Conservation (phyloP, 2,329 filamentous ascomycete species). For the Pseudocercospora macadamiae region DNA sequence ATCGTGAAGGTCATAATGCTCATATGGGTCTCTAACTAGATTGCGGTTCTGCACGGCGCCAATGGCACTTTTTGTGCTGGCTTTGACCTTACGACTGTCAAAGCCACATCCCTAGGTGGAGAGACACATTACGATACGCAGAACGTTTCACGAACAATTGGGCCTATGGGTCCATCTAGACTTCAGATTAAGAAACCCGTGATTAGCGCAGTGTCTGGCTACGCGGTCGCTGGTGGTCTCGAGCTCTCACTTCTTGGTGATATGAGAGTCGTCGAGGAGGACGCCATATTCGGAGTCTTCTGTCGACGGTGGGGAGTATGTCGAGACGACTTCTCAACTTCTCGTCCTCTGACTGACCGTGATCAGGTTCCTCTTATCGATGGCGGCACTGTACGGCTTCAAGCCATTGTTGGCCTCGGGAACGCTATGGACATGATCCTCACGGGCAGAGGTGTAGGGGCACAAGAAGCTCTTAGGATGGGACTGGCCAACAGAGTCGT, state of each 20-base stretch:
- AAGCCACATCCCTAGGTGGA: slow-evolving; percentile 1
- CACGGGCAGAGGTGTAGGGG: slow-evolving; percentile 54
- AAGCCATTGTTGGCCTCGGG: slow-evolving; percentile 56
- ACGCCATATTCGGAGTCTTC: slow-evolving; percentile 60
- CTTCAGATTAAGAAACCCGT: slow-evolving; percentile 56
- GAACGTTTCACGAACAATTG: slow-evolving; percentile 44
- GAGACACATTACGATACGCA: slow-evolving; percentile 29
- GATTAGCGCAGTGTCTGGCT: slow-evolving; percentile 55
- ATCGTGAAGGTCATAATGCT: too few species aligned
- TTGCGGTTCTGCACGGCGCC: slow-evolving; percentile 49
- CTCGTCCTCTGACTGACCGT: too few species aligned
- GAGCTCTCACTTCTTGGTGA: slow-evolving; percentile 59
- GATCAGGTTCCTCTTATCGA: slow-evolving; percentile 49
- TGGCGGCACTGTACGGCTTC: slow-evolving; percentile 57
- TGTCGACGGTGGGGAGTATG: slow-evolving; percentile 56
- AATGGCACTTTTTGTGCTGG: slow-evolving; percentile 58
- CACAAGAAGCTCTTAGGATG: slow-evolving; percentile 55
- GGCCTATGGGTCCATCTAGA: slow-evolving; percentile 57
- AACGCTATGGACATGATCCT: slow-evolving; percentile 61
- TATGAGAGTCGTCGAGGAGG: slow-evolving; percentile 57
- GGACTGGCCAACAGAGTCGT: slow-evolving; percentile 59
- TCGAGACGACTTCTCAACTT: too few species aligned
- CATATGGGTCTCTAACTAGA: too few species aligned
- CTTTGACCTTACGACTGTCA: slow-evolving; percentile 55
- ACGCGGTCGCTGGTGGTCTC: slow-evolving; percentile 59